Evolutionary conservation across 257 asterid genomes (phyloP).

Genomic region (Solanum sparsipilum): DNA sequence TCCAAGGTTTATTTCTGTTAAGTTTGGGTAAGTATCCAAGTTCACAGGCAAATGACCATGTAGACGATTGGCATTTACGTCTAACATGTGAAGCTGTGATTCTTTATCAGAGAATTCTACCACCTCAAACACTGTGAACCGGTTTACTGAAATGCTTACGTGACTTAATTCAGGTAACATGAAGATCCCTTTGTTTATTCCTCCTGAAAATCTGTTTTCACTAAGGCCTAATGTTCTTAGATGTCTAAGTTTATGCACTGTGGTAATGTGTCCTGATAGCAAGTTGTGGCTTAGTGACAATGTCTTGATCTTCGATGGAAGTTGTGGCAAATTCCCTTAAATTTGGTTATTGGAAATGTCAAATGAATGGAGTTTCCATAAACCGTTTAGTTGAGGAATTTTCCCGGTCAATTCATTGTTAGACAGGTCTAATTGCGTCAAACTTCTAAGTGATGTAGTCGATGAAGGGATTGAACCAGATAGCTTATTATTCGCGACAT

Average conservation of each 20-base stretch:
- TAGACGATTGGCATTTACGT: conserved; percentile 17
- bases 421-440: conserved; percentile 16
- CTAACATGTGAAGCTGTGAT: conserved; percentile 16
- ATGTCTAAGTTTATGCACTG: conserved; percentile 9
- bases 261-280: conserved; percentile 20
- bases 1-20: conserved; percentile 24
- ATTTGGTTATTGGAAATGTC: conserved; percentile 29
- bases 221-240: conserved; percentile 24
- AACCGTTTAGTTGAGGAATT: conserved; percentile 25
- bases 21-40: conserved; percentile 15
- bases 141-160: conserved; percentile 22
- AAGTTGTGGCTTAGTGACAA: conserved; percentile 18
- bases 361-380: conserved; percentile 28
- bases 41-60: conserved; percentile 27
- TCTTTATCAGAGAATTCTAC: neutral
- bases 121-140: conserved; percentile 18
- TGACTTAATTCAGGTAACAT: conserved; percentile 12
- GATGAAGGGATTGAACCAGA: conserved; percentile 28
- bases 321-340: conserved; percentile 24
- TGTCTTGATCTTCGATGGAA: conserved; percentile 15
- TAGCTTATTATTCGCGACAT: conserved; percentile 18
- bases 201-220: conserved; percentile 30
- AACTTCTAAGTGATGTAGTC: conserved; percentile 10
- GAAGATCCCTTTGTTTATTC: conserved; percentile 12
- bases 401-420: conserved; percentile 24